Base-by-base conservation (phyloP, 805 yeast genomes). In the Schwanniomyces occidentalis region DNA sequence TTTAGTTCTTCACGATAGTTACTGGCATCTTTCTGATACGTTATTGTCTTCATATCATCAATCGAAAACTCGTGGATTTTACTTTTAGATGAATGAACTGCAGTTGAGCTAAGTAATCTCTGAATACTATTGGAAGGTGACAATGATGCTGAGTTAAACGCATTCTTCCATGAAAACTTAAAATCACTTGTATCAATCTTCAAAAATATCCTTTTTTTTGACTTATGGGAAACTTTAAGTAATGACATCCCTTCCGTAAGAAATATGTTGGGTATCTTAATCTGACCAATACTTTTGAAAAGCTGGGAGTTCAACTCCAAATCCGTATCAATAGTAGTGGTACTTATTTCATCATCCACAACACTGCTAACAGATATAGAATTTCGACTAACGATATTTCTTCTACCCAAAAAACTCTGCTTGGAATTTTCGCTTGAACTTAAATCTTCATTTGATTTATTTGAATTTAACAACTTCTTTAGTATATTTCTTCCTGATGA, bases 1-100 rank as follows among this genome's bases (percentile, higher is more conserved):
- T 83, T 80, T 46, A 86, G 76, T 56, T 89, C 95, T 52, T 90
- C 96, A 41, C 96, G 64, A 53, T 89, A 91, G 46, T 87, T 86
- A 22, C 75, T 73, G 1, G 96, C 96, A 48, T 84, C 86, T 14
- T 72, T 74, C 3, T 82, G 86, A 3, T 75, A 68, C 32, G 83
- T 59, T 2, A 84, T 69, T 35, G 75, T 77, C 38, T 75, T 75
- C 31, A 87, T 82, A 38, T 77, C 78, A 52, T 84, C 95, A 6
- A 85, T 67, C 3, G 58, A 40, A 27, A 67, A 62, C 25, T 55
- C 65, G 30, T 54, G 55, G 3, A 34, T 29, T 27, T 55, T 48
- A 34, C 26, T 32, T 40, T 80, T 49, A 3, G 78, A 63, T 4
- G 42, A 16, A 20, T 34, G 24, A 5, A 40, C 30, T n/a, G 47